Conservation (phyloP, 768 basidiomycete species). For the Boletus rex-veris region DNA sequence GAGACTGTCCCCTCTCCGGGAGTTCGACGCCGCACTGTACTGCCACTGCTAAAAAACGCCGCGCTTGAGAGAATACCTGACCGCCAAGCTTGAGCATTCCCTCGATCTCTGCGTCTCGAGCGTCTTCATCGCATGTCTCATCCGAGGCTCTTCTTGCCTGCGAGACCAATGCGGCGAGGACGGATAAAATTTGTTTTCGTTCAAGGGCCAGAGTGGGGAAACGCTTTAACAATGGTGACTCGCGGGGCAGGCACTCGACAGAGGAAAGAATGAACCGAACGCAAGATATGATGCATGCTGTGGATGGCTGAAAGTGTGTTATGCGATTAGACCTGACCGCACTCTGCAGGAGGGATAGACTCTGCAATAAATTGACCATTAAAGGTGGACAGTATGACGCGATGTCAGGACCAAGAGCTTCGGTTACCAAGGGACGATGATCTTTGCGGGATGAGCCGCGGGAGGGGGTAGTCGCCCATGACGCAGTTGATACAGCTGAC, state of each 20-base stretch:
- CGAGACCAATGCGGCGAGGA: constrained; percentile 77
- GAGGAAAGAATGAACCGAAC: constrained; percentile 83
- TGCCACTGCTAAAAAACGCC: constrained; percentile 73
- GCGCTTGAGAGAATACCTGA: constrained; percentile 76
- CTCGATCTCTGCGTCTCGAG: constrained; percentile 56
- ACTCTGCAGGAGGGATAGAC: constrained; percentile 79
- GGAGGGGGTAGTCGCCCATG: constrained; percentile 51
- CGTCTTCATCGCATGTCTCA: constrained; percentile 42
- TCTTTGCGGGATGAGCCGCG: constrained; percentile 35
- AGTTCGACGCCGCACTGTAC: constrained; percentile 72
- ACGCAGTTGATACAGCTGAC: constrained; percentile 50
- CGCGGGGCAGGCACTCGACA: constrained; percentile 80
- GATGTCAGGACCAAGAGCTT: constrained; percentile 46
- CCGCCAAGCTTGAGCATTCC: constrained; percentile 79
- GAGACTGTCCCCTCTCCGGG: constrained; percentile 45
- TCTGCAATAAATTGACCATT: constrained; percentile 82
- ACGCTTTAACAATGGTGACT: constrained; percentile 66
- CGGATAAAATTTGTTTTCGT: constrained; percentile 76
- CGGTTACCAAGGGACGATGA: constrained; percentile 44
- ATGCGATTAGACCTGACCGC: constrained; percentile 76
- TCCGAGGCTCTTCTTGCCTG: constrained; percentile 69
- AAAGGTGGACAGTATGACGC: constrained; percentile 72
- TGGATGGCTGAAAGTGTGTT: constrained; percentile 88
- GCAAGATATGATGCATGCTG: constrained; percentile 91
- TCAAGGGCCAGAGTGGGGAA: constrained; percentile 69